phyloP scores from a whole-genome alignment of 768 basidiomycete genomes.

The Collybia sordida region DNA sequence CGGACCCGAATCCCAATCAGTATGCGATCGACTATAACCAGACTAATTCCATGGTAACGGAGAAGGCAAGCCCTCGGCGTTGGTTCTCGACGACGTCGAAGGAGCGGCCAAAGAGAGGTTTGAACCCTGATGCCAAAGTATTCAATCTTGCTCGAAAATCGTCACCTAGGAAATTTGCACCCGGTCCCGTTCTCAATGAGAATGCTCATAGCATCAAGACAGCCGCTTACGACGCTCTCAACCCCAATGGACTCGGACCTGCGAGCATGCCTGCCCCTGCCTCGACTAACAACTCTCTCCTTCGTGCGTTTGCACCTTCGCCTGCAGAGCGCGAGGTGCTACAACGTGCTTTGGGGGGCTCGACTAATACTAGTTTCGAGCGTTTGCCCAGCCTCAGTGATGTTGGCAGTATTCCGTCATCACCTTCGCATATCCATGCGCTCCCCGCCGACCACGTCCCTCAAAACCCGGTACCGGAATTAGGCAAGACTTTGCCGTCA shows the following conservation, averaged over 20 bases:
- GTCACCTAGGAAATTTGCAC: constrained; percentile 15
- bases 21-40: constrained; percentile 12
- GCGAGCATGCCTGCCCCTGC: constrained; percentile 32
- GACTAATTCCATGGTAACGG: constrained; percentile 11
- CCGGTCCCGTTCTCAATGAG: constrained; percentile 10
- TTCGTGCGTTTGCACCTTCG: constrained; percentile 87
- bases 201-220: constrained; percentile 11
- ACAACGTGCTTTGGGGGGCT: constrained; percentile 74
- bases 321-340: constrained; percentile 85
- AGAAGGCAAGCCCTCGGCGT: constrained; percentile 37
- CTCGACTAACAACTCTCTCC: constrained; percentile 47
- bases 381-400: constrained; percentile 77
- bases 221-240: constrained; percentile 53
- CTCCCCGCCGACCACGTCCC: constrained; percentile 20
- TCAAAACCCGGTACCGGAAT: constrained; percentile 23
- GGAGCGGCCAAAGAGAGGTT: constrained; percentile 58
- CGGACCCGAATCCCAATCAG: constrained; percentile 29
- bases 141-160: constrained; percentile 56
- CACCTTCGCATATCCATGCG: constrained; percentile 55
- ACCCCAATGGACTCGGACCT: constrained; percentile 55
- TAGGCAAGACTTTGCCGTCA: constrained; percentile 47
- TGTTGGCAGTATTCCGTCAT: constrained; percentile 70
- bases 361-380: constrained; percentile 74
- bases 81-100: constrained; percentile 46
- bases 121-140: constrained; percentile 87